Base-by-base conservation (phyloP, 768 basidiomycete species). In the Hemileccinum impolitum region DNA sequence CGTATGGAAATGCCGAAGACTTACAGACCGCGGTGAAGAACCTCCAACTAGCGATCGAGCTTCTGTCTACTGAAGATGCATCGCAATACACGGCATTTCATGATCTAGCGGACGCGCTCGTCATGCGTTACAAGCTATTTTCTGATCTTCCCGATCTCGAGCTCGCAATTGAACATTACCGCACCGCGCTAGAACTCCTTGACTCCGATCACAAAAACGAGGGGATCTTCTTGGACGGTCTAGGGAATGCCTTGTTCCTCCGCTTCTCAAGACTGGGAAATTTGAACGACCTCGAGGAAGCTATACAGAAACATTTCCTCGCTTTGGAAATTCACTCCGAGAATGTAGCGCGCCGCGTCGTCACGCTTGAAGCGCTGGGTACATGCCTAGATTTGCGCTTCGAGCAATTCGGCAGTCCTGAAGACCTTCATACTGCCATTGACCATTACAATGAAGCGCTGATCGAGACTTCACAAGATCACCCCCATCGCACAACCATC, bases 21-120 rank as follows among this genome's bases (percentile, higher is more conserved):
- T 45, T 72, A 13, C 50, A 68, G n/a, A 50, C 35, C 17, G 65
- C 66, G 19, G 56, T 70, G 26, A 51, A 51, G n/a, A 45, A 63
- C 36, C 52, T 63, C 28, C 46, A 54, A 37, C 48, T 52, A 13
- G 59, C 56, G 19, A 51, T 66, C 5, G 50, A 59, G 1, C 50
- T 65, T 30, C 40, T 41, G 34, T 49, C 55, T 28, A 14, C 48
- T 26, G 56, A 42, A 30, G 50, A 59, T 35, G 23, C 61, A 15
- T 31, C 50, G n/a, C 55, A 45, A 25, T 49, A 51, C 23, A 52
- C 26, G 19, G 34, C 44, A 17, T 57, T 59, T 30, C 56, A 48
- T n/a, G 67, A 66, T 45, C 52, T 70, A 26, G 68, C 63, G 3
- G 56, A 59, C 37, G 58, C 59, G 5, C 56, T 69, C 13, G 26